Percentiles rank a stretch among this genome's conserved stretches.
Conservation (phyloP, 1,284 basidiomycete species). For the Inonotus obliquus region DNA sequence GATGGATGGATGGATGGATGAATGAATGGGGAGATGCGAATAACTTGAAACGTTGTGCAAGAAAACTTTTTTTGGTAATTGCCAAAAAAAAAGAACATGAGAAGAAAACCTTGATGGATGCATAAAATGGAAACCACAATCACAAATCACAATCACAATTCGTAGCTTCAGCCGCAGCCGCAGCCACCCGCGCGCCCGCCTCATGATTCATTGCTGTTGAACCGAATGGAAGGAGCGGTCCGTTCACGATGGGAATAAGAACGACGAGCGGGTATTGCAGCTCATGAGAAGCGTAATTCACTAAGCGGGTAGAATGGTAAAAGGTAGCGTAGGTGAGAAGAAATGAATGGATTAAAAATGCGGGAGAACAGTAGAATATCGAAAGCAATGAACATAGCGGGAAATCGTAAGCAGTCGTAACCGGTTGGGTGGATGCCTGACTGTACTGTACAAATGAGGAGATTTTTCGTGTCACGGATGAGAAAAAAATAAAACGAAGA, state of each 20-base stretch:
- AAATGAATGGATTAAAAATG: neutral
- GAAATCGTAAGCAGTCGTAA: neutral
- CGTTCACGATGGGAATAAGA: neutral
- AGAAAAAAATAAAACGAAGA: neutral
- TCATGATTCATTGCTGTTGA: too few relatives aligned
- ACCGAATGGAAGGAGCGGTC: too few relatives aligned
- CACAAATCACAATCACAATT: too few relatives aligned
- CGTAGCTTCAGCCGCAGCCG: too few relatives aligned
- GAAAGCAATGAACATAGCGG: neutral
- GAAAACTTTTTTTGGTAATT: neutral
- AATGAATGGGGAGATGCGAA: neutral
- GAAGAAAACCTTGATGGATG: neutral
- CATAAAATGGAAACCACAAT: too few relatives aligned
- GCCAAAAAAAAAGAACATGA: neutral
- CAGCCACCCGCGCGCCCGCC: too few relatives aligned
- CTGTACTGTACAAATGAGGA: neutral
- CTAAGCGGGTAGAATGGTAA: neutral
- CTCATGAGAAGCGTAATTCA: neutral
- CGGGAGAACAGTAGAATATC: neutral
- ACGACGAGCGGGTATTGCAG: neutral
- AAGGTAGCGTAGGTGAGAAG: neutral
- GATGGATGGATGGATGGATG: neutral
- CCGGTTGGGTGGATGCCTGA: neutral
- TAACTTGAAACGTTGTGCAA: neutral
- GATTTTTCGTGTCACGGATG: neutral